Evolutionary conservation across 2,329 filamentous ascomycete species (phyloP), one percentile per base, ranked within the genome.

Genomic region (Paecilomyces sp.): DNA sequence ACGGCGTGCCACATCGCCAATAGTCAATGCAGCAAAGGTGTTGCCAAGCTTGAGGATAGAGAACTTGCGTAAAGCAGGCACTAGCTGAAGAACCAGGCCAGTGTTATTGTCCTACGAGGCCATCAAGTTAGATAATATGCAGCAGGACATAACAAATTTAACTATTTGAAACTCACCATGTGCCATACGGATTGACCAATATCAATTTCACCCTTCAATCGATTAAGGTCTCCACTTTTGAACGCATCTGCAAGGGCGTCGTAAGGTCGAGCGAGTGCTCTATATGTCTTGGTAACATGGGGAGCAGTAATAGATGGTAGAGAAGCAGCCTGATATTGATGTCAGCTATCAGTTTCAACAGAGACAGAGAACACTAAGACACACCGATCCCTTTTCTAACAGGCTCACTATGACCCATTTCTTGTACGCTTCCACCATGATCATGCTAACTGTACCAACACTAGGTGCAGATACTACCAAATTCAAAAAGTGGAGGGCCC

Each of bases 381-480:
- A 72, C 66, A 84, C 78, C 67, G 80, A 84, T 64, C 92, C 92
- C 57, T 86, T 78, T 6, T 84, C 80, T 18, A 99, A 78, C 58
- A 97, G 80, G 57, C 86, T 85, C 9, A 92, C 82, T 15, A 99
- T 77, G 8, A 95, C 72, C 89, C 91, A 97, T 74, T 93, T 95
- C 77, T 93, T 95, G 79, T 96, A 93, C 5, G 91, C 90, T 65
- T 96, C 91, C 3, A 89, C 80, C 88, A 94, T 94, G 56, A 95
- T 82, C 71, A 86, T 88, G 73, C 88, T 93, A 36, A 85, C 81
- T 33, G 81, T 78, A 22, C 86, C 87, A 57, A 79, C 80, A 0
- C 82, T 79, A 0, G 92, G 90, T 60, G 87, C 86, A 2, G 87
- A 84, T 36, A 96, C 79, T 52, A 85, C 83, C 60, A 84, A 81